phyloP scores from a whole-genome alignment of 2,329 filamentous ascomycete species.

The Colletotrichum sp. region DNA sequence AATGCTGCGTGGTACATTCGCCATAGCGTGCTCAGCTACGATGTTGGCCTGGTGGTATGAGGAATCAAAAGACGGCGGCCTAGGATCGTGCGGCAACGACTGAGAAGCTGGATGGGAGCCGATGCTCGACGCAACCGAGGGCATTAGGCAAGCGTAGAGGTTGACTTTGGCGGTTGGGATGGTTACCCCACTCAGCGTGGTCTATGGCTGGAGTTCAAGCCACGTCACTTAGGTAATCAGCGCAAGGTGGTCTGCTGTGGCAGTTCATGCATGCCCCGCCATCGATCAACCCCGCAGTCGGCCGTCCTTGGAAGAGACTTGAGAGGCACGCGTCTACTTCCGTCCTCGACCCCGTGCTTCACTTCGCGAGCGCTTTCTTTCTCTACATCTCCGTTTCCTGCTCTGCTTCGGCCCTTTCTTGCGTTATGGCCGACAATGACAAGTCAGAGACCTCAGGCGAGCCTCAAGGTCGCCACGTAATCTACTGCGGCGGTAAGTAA shows the following conservation, averaged over 20 bases:
- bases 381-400: neutral
- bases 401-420: slow-evolving; percentile 22
- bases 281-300: slow-evolving; percentile 23
- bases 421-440: slow-evolving; percentile 60
- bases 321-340: slow-evolving; percentile 14
- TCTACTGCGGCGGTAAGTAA: slow-evolving; percentile 64
- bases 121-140: neutral
- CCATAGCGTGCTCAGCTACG: neutral
- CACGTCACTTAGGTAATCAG: neutral
- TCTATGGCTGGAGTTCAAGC: neutral
- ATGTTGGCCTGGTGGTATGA: neutral
- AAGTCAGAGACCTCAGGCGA: slow-evolving; percentile 48
- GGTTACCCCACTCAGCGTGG: neutral
- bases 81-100: neutral
- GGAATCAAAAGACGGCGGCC: neutral
- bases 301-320: slow-evolving; percentile 6
- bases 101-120: neutral
- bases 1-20: neutral
- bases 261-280: slow-evolving; percentile 21
- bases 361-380: slow-evolving; percentile 3
- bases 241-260: neutral
- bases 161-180: neutral
- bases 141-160: neutral
- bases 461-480: slow-evolving; percentile 56
- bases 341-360: slow-evolving; percentile 12